Evolutionary conservation across 768 basidiomycete species (phyloP), one percentile per base, ranked within the genome.

Genomic region (Trametes meyenii): DNA sequence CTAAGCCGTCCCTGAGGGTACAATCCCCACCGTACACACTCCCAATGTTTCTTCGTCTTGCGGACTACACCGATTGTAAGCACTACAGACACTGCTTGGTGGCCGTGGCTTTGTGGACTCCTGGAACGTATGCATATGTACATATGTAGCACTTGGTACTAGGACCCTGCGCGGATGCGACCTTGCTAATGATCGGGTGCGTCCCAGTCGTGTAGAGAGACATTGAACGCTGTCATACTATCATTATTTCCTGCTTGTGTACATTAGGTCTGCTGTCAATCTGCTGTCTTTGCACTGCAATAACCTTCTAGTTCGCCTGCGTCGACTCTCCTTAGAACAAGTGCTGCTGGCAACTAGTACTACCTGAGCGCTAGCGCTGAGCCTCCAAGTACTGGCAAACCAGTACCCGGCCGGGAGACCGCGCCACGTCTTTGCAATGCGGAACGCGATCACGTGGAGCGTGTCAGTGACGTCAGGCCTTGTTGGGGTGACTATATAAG

Each of bases 391-490:
- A 43, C 42, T 43, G 7, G 42, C 13, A 43, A 43, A n/a, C 44
- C 4, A n/a, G 14, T 40, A 46, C 21, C 10, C 14, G 44, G 17
- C 16, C 17, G 5, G 17, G 48, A 33, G 46, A 21, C 14, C 8
- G 14, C 19, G 58, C 53, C 60, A 61, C 53, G 60, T 55, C 16
- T 46, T 29, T 56, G 33, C 17, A 10, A 29, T 14, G 33, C 1
- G 21, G 23, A 13, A 63, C 62, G 44, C 62, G 62, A 43, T 64
- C 62, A 64, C 62, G 62, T 64, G 62, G 43, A 14, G 3, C 62
- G 62, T 19, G 62, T 64, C 50, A 26, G 40, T 64, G 62, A 64
- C 62, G 62, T 64, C 62, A 64, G 35, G 45, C 17, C n/a, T 0
- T 14, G 6, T 7, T 17, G 38, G 56, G 45, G 62, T 51, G 19